Conservation (phyloP, 1,284 basidiomycete species). For the Puccinia triticina region DNA sequence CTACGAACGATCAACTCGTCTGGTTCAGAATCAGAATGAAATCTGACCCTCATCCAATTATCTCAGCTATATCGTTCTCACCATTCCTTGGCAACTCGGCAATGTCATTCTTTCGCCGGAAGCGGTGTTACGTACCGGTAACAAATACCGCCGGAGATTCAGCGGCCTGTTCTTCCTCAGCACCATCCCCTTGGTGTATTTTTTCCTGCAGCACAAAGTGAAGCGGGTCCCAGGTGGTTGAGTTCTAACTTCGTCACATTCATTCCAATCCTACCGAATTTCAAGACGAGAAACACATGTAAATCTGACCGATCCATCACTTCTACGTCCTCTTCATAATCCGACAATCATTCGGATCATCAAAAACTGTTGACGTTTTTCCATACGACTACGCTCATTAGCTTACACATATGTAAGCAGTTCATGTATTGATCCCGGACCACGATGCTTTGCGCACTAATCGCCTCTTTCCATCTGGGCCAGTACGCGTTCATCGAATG, state of each 20-base stretch:
- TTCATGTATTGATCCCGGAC: neutral
- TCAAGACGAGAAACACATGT: neutral
- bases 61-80: slow-evolving; percentile 59
- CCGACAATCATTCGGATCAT: neutral
- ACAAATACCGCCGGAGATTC: slow-evolving; percentile 64
- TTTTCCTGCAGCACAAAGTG: slow-evolving; percentile 81
- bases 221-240: slow-evolving; percentile 75
- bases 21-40: neutral
- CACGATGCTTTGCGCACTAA: neutral
- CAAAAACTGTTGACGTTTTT: neutral
- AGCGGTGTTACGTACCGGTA: slow-evolving; percentile 28
- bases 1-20: neutral
- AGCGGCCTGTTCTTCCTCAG: slow-evolving; percentile 71
- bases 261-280: neutral
- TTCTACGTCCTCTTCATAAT: neutral
- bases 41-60: neutral
- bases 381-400: neutral
- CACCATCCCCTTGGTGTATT: slow-evolving; percentile 76
- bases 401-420: slow-evolving; percentile 31
- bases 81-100: slow-evolving; percentile 75
- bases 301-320: neutral
- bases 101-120: slow-evolving; percentile 68
- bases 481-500: slow-evolving; percentile 84
- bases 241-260: neutral
- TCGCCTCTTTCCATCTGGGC: slow-evolving; percentile 61